Conservation (phyloP, 805 yeast species). For the Candida nanaspora region DNA sequence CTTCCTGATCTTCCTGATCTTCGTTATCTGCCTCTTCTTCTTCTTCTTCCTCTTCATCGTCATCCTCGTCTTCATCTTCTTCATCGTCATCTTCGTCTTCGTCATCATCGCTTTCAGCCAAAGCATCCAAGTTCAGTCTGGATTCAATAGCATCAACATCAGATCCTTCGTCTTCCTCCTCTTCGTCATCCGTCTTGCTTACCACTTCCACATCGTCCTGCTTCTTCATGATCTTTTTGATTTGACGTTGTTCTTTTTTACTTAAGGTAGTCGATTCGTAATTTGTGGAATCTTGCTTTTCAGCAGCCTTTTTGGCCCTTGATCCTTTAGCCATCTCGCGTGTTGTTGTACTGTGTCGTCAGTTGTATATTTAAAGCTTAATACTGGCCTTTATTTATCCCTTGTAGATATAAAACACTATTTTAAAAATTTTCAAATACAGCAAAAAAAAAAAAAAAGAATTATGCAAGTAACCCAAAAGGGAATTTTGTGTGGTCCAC, state of each 20-base stretch:
- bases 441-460: background rate
- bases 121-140: slow-evolving; percentile 16
- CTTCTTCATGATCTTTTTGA: slow-evolving; percentile 37
- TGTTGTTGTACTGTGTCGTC: background rate
- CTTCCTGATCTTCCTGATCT: slow-evolving; percentile 68
- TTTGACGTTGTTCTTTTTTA: slow-evolving; percentile 55
- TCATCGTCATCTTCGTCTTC: slow-evolving; percentile 12
- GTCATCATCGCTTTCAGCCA: slow-evolving; percentile 24
- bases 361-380: no score
- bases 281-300: slow-evolving; percentile 20
- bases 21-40: slow-evolving; percentile 49
- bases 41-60: slow-evolving; percentile 37
- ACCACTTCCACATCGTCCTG: slow-evolving; percentile 26
- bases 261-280: slow-evolving; percentile 48
- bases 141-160: slow-evolving; percentile 13
- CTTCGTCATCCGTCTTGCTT: slow-evolving; percentile 26
- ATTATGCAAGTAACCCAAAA: background rate
- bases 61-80: slow-evolving; percentile 26
- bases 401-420: background rate
- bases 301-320: slow-evolving; percentile 9
- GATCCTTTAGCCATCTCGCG: slow-evolving; percentile 10
- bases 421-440: background rate
- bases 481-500: background rate
- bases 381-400: no score
- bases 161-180: slow-evolving; percentile 31